Evolutionary conservation across 1,284 basidiomycete species (phyloP).

Genomic region (Neotropicomus parvogracilis): DNA sequence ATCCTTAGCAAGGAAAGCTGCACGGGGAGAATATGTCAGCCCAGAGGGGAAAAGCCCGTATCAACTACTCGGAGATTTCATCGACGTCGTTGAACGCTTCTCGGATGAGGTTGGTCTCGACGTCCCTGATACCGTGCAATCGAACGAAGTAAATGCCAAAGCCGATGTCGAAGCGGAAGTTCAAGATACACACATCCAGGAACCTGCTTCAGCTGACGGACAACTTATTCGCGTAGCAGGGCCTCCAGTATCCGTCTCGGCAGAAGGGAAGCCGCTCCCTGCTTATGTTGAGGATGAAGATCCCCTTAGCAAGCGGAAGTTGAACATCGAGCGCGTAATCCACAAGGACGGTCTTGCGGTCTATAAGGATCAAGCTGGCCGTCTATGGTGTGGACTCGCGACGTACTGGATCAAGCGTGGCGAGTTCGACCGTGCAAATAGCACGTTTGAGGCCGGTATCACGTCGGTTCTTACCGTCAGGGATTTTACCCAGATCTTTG

Average conservation of each 20-base stretch:
- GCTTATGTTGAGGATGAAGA: slow-evolving; percentile 82
- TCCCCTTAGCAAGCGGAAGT: slow-evolving; percentile 62
- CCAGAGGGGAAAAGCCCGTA: slow-evolving; percentile 96
- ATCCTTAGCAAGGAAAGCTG: slow-evolving; percentile 78
- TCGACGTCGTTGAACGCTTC: slow-evolving; percentile 88
- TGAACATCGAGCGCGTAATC: slow-evolving; percentile 88
- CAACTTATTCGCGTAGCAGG: slow-evolving; percentile 75
- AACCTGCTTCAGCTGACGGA: slow-evolving; percentile 53
- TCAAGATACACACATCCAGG: slow-evolving; percentile 33
- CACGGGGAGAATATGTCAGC: slow-evolving; percentile 79
- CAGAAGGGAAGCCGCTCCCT: slow-evolving; percentile 46
- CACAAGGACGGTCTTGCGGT: slow-evolving; percentile 80
- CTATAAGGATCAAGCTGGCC: slow-evolving; percentile 95
- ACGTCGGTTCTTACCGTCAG: slow-evolving; percentile 86
- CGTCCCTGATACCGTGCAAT: slow-evolving; percentile 66
- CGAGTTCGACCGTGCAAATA: slow-evolving; percentile 87
- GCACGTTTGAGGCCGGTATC: slow-evolving; percentile 88
- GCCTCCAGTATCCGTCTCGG: slow-evolving; percentile 54
- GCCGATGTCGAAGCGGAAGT: slow-evolving; percentile 44
- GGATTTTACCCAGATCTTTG: slow-evolving; percentile 98
- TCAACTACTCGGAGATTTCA: slow-evolving; percentile 89
- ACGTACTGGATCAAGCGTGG: slow-evolving; percentile 98
- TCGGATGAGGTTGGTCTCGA: slow-evolving; percentile 92
- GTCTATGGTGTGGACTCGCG: slow-evolving; percentile 93
- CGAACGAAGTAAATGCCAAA: slow-evolving; percentile 44